Evolutionary conservation across 1,284 basidiomycete genomes (phyloP).

Genomic region (Ustilago xerochloae): DNA sequence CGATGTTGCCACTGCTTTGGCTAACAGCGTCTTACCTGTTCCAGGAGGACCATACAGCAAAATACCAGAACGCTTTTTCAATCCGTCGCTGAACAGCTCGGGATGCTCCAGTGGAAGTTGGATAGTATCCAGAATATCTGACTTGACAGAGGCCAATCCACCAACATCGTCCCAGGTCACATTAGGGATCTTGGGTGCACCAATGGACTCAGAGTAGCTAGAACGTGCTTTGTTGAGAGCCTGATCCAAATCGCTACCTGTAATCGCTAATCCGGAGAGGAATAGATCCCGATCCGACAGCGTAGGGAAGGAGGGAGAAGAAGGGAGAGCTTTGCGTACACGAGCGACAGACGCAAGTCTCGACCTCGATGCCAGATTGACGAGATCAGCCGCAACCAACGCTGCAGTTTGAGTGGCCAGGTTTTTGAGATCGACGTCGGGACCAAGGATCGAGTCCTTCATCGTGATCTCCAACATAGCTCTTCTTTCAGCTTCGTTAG

Average conservation of each 20-base stretch:
- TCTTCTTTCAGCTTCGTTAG: constrained; percentile 79
- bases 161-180: constrained; percentile 99
- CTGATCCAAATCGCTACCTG: constrained; percentile 77
- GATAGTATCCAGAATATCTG: constrained; percentile 95
- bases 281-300: constrained; percentile 40
- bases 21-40: constrained; percentile 70
- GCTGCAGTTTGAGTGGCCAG: constrained; percentile 92
- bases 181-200: constrained; percentile 94
- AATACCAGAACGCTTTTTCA: constrained; percentile 91
- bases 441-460: constrained; percentile 72
- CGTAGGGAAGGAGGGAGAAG: not conserved
- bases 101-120: constrained; percentile 94
- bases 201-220: constrained; percentile 90
- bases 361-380: constrained; percentile 77
- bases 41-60: constrained; percentile 70
- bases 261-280: constrained; percentile 74
- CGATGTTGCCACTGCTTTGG: constrained; percentile 76
- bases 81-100: constrained; percentile 88
- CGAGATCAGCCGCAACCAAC: constrained; percentile 84
- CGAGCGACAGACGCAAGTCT: constrained; percentile 75
- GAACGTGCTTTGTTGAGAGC: constrained; percentile 82
- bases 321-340: constrained; percentile 66
- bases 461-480: constrained; percentile 75
- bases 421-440: constrained; percentile 80
- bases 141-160: constrained; percentile 86